Percentiles rank a stretch among this genome's conserved stretches.
phyloP scores from a whole-genome alignment of 352 stramenopile species.

The Albugo candida region DNA sequence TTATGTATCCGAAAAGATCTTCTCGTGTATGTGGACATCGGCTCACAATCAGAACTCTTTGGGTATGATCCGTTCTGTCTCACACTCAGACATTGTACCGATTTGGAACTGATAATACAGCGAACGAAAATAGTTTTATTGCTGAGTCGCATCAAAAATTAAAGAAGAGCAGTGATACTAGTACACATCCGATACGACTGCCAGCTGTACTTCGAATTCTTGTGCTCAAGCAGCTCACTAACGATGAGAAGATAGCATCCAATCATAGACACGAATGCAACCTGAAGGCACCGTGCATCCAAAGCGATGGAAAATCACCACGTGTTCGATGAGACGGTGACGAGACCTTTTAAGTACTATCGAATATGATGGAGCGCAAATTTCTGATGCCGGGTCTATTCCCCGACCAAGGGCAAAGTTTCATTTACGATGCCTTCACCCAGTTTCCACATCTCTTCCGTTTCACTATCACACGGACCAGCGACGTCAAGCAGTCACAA shows the following conservation, averaged over 20 bases:
- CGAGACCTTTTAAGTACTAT: slow-evolving; percentile 69
- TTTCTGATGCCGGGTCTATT: slow-evolving; percentile 88
- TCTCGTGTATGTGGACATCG: slow-evolving; percentile 81
- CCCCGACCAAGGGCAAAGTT: slow-evolving; percentile 70
- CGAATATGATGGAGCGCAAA: slow-evolving; percentile 75
- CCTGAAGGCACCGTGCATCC: slow-evolving; percentile 22
- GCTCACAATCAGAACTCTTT: slow-evolving; percentile 69
- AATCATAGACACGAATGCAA: slow-evolving; percentile 16
- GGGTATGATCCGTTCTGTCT: slow-evolving; percentile 83
- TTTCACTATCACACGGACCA: slow-evolving; percentile 10
- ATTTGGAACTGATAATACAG: slow-evolving; percentile 18
- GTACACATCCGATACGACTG: not conserved
- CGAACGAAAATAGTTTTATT: not conserved
- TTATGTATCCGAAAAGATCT: slow-evolving; percentile 74
- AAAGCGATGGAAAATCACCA: not conserved
- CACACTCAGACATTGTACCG: slow-evolving; percentile 69
- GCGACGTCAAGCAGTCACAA: slow-evolving; percentile 81
- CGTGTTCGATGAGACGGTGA: slow-evolving; percentile 10
- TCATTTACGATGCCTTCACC: slow-evolving; percentile 54
- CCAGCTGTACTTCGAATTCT: not conserved
- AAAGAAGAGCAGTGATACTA: not conserved
- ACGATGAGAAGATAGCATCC: not conserved
- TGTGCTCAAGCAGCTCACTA: not conserved
- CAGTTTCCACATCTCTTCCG: slow-evolving; percentile 82
- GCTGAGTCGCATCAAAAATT: not conserved